phyloP scores from a whole-genome alignment of 2,329 filamentous ascomycete genomes.

The Pseudopithomyces maydicus region DNA sequence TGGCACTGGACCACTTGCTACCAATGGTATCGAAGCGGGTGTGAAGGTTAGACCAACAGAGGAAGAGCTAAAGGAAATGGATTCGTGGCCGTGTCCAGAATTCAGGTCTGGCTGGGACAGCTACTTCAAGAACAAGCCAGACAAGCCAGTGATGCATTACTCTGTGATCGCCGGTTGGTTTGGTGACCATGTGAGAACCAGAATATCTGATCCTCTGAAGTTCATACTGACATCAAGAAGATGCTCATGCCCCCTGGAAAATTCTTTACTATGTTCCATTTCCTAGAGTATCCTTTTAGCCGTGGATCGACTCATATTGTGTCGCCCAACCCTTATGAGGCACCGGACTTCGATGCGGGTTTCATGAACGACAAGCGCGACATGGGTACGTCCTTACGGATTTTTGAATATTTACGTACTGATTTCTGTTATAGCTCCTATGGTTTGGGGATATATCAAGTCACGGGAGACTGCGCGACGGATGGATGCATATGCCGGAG shows the following conservation, averaged over 20 bases:
- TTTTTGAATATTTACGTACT: neutral
- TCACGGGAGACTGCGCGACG: conserved; percentile 78
- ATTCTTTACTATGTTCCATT: conserved; percentile 85
- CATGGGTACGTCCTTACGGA: conserved; percentile 55
- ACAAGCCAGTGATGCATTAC: conserved; percentile 89
- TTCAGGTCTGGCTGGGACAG: conserved; percentile 78
- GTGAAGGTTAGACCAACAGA: conserved; percentile 76
- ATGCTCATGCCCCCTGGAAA: conserved; percentile 73
- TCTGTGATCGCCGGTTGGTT: conserved; percentile 58
- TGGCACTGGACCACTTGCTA: conserved; percentile 76
- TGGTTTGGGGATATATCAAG: conserved; percentile 82
- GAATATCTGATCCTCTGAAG: conserved; percentile 32
- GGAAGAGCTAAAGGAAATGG: conserved; percentile 70
- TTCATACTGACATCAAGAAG: neutral
- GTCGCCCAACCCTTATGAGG: conserved; percentile 73
- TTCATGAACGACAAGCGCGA: conserved; percentile 88
- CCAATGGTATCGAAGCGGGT: conserved; percentile 80
- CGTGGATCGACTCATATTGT: conserved; percentile 73
- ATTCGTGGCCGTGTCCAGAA: conserved; percentile 74
- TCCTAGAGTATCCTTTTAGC: conserved; percentile 78
- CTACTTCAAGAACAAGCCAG: conserved; percentile 83
- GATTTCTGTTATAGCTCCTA: conserved; percentile 58
- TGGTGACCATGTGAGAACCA: conserved; percentile 49
- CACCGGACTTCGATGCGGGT: conserved; percentile 77
- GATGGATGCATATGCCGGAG: conserved; percentile 78